Evolutionary conservation across 176 grass and related monocot species (phyloP), one percentile per base, ranked within the genome.

Genomic region (Cenchrus purpureus): DNA sequence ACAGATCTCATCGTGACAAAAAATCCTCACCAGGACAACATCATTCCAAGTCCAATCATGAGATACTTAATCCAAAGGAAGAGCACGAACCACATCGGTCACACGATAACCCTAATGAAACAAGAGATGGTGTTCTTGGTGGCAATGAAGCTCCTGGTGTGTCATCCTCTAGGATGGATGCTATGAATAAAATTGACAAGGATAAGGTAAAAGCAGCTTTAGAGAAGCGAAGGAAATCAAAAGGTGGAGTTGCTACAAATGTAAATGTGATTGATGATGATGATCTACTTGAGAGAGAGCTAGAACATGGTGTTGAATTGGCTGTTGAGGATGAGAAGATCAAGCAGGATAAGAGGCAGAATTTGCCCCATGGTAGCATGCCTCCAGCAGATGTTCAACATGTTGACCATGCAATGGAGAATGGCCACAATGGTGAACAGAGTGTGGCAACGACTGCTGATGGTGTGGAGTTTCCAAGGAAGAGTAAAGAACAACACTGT

Each of bases 231-330:
- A 92, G 91, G 72, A 98, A 95, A 82, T 82, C 77, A 19, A 92
- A 89, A 86, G 86, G 80, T 73, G 91, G 90, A 32, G 78, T 89
- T 80, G 70, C 88, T 48, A 82, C 57, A 83, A 98, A 93, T 56
- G 65, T 80, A 68, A 89, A 95, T 90, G 16, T 86, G 42, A 81
- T 95, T 25, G 89, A 98, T 88, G 95, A 98, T 65, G 95, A 97
- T 15, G 92, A 98, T 69, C 73, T 93, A 66, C 91, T 98, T 59
- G 95, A 98, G 91, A 93, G 91, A 73, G 92, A 98, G 66, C 76
- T 98, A 73, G 95, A 98, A 76, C 91, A 95, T 86, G 95, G 89
- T 72, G 84, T 98, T 71, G 95, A 98, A 78, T 91, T 95, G 75
- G 92, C 95, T 85, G 88, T 80, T 71, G 88, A 90, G 76, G 93